Percentiles rank a stretch among this genome's conserved stretches.
These are phyloP conservation scores for Shiraia sp. DNA, from an alignment of 2,329 filamentous ascomycete genomes.

Conservation along the genomic window DNA sequence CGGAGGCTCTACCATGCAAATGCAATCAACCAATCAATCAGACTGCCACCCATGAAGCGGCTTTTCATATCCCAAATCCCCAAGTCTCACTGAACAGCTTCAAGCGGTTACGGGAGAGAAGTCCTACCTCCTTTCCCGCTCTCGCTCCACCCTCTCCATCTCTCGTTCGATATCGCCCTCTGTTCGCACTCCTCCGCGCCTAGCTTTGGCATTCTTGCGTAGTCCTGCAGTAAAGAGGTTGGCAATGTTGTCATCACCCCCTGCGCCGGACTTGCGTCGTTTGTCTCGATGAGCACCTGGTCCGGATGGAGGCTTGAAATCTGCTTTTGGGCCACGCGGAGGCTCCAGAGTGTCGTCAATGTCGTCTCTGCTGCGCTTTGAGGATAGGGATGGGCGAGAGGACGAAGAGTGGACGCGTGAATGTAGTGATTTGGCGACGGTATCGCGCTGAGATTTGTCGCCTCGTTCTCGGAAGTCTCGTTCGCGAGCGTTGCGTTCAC, in stretches of 20 bases:
- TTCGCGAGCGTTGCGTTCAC: constrained; percentile 54
- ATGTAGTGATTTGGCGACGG: constrained; percentile 15
- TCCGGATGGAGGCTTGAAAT: constrained; percentile 30
- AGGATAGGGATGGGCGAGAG: constrained; percentile 20
- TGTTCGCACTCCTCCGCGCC: constrained; percentile 38
- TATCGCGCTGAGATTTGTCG: constrained; percentile 19
- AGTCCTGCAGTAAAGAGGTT: constrained; percentile 34
- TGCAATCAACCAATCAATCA: neutral
- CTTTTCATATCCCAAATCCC: neutral
- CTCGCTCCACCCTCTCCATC: constrained; percentile 37
- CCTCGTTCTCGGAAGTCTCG: constrained; percentile 34
- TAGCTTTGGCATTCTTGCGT: constrained; percentile 34
- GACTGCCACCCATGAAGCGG: neutral
- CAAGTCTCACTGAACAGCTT: neutral
- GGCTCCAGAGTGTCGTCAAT: constrained; percentile 14
- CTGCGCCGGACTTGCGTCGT: constrained; percentile 29
- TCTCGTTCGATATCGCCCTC: constrained; percentile 40
- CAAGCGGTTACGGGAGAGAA: neutral
- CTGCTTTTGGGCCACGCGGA: constrained; percentile 14
- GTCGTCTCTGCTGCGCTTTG: constrained; percentile 36
- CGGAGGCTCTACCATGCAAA: neutral
- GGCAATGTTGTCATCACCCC: constrained; percentile 31
- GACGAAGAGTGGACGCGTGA: constrained; percentile 21
- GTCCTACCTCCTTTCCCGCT: constrained; percentile 28
- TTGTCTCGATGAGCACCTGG: constrained; percentile 38